Conservation (phyloP, 345 rosid species). For the Eutrema heterophyllum region DNA sequence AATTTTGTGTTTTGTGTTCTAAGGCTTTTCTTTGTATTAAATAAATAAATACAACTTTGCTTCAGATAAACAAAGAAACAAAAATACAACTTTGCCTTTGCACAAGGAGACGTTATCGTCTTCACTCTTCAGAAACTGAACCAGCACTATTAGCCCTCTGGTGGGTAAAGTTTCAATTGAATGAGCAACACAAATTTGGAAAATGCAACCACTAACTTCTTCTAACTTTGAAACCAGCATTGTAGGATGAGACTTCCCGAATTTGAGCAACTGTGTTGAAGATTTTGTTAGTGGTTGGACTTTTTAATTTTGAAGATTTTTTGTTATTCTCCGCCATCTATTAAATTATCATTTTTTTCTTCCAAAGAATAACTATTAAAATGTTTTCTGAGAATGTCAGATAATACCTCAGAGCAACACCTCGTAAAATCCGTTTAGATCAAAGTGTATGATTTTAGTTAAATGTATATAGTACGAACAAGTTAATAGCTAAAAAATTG, state of each 20-base stretch:
- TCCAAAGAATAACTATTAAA: background rate
- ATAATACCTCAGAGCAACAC: background rate
- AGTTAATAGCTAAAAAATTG: background rate
- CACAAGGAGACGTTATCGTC: background rate
- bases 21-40: background rate
- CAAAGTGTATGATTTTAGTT: background rate
- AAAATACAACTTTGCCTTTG: too few relatives aligned
- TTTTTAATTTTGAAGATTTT: background rate
- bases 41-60: background rate
- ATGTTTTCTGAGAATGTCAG: background rate
- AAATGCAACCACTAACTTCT: conserved; percentile 1
- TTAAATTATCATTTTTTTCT: background rate
- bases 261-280: background rate
- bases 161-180: background rate
- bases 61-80: too few relatives aligned
- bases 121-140: background rate
- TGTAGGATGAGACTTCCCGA: conserved; percentile 2
- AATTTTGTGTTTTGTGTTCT: background rate
- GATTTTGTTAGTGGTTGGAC: background rate
- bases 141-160: background rate
- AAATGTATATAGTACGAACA: background rate
- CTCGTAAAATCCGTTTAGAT: background rate
- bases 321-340: background rate
- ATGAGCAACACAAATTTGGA: background rate
- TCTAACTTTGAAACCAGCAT: background rate